Evolutionary conservation across 2,329 filamentous ascomycete genomes (phyloP).

Genomic region (Byssochlamys sp.): DNA sequence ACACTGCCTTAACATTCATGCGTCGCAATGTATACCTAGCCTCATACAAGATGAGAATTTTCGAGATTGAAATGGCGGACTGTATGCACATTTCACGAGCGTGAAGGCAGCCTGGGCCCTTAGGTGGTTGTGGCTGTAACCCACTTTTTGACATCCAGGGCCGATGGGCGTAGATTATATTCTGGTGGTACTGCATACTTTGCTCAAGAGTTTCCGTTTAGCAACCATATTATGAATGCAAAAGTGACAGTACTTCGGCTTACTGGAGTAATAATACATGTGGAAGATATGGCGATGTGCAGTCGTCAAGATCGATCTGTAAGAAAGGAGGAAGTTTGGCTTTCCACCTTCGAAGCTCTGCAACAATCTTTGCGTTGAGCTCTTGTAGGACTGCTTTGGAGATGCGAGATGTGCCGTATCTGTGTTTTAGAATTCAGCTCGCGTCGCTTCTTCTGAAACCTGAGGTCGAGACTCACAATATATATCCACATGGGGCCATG

Average conservation of each 20-base stretch:
- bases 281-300: not conserved
- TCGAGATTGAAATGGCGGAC: not conserved
- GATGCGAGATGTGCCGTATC: not conserved
- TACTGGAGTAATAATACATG: slow-evolving; percentile 19
- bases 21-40: not conserved
- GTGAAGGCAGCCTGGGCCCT: slow-evolving; percentile 10
- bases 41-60: not conserved
- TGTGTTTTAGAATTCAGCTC: not conserved
- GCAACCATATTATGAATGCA: too few relatives aligned
- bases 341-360: not conserved
- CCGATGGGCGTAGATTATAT: slow-evolving; percentile 26
- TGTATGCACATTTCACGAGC: not conserved
- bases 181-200: slow-evolving; percentile 27
- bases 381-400: not conserved
- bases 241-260: too few relatives aligned
- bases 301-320: not conserved
- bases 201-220: too few relatives aligned
- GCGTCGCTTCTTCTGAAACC: too few relatives aligned
- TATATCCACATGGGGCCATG: not conserved
- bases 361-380: not conserved
- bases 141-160: slow-evolving; percentile 26
- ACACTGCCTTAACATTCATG: not conserved
- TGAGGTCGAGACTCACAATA: not conserved
- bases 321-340: not conserved
- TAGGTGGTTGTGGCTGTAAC: slow-evolving; percentile 21